These are phyloP conservation scores for Chenopodium formosanum DNA, from an alignment of 148 eudicot genomes.

Conservation along the genomic window DNA sequence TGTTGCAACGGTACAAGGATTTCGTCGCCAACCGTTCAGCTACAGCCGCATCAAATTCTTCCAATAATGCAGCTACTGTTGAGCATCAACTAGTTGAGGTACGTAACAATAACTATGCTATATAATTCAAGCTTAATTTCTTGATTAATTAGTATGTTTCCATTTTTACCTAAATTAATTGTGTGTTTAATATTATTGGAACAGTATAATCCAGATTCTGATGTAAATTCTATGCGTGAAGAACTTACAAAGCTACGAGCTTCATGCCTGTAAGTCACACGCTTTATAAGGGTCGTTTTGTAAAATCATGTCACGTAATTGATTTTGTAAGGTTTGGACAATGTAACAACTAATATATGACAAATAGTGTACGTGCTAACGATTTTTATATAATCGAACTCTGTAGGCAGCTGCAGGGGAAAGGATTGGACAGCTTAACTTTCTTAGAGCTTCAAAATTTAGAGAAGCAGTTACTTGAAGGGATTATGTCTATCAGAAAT, in stretches of 20 bases:
- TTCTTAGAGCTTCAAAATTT: conserved; percentile 46
- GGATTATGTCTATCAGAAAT: conserved; percentile 50
- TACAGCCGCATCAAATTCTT: not conserved
- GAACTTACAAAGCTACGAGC: conserved; percentile 35
- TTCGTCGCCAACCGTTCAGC: not conserved
- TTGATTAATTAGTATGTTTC: not conserved
- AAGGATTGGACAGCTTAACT: conserved; percentile 46
- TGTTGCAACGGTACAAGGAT: conserved; percentile 42
- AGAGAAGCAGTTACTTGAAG: conserved; percentile 60
- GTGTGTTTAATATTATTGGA: conserved; percentile 6
- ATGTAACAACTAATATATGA: not conserved
- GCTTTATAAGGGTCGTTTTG: too few species aligned
- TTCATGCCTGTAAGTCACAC: not conserved
- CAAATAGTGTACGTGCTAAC: not conserved
- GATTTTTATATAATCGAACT: too few species aligned
- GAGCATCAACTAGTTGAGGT: conserved; percentile 26
- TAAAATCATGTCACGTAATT: too few species aligned
- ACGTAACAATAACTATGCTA: conserved; percentile 21
- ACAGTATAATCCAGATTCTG: conserved; percentile 17
- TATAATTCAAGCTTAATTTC: not conserved
- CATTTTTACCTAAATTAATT: not conserved
- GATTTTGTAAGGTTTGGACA: too few species aligned
- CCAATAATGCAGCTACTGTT: not conserved
- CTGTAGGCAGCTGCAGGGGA: conserved; percentile 66
- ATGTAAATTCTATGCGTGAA: conserved; percentile 39